phyloP scores from a whole-genome alignment of 2,329 filamentous ascomycete genomes.

The Fusarium abutilonis region DNA sequence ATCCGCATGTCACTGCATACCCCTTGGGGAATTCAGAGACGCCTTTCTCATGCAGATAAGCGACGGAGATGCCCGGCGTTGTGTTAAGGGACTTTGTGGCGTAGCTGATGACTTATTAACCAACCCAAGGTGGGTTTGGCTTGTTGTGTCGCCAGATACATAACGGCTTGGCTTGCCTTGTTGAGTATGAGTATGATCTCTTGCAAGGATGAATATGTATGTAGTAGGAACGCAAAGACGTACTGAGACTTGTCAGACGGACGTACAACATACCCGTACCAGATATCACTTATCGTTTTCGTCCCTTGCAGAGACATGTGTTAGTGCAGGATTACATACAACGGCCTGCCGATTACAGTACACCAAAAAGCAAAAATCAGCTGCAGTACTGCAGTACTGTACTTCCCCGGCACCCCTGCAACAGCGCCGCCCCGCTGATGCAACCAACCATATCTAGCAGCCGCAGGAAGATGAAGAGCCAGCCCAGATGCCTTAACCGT shows the following conservation, averaged over 20 bases:
- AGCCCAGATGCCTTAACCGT: conserved; percentile 16
- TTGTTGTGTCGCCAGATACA: conserved; percentile 18
- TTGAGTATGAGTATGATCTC: conserved; percentile 18
- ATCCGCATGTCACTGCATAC: conserved; percentile 24
- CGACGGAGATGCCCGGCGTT: conserved; percentile 42
- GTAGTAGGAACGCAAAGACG: no score
- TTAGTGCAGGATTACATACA: conserved; percentile 6
- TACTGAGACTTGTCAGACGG: background rate
- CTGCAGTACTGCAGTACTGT: conserved; percentile 1
- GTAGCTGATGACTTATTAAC: conserved; percentile 17
- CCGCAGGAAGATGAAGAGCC: conserved; percentile 13
- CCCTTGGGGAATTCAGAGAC: conserved; percentile 24
- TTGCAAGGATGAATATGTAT: background rate
- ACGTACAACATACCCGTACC: background rate
- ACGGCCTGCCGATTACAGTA: conserved; percentile 5
- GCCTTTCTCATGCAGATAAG: conserved; percentile 42
- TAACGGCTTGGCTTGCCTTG: conserved; percentile 16
- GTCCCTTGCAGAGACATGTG: conserved; percentile 9
- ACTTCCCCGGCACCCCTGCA: conserved; percentile 20
- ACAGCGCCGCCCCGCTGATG: conserved; percentile 34
- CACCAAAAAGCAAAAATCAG: conserved; percentile 31
- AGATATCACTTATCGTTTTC: background rate
- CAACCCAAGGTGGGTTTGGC: conserved; percentile 11
- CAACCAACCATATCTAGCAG: conserved; percentile 38
- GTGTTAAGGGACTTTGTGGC: conserved; percentile 32